Percentiles rank a stretch among this genome's conserved stretches.
Conservation (phyloP, 306 rosid species). For the Vigna mungo region DNA sequence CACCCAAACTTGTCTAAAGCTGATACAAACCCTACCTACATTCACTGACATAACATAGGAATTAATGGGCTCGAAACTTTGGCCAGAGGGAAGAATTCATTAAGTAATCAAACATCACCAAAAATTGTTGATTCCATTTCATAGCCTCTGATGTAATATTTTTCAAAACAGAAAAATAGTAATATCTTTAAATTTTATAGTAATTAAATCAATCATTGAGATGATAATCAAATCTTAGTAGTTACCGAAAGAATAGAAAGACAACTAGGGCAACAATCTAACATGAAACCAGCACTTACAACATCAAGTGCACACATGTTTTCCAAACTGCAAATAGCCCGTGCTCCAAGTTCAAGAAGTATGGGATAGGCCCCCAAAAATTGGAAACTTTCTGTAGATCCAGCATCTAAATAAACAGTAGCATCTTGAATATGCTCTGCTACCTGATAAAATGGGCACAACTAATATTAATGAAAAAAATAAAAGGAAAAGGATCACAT, state of each 20-base stretch:
- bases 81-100: constrained; percentile 5
- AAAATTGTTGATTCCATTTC: not conserved
- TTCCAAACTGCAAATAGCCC: constrained; percentile 79
- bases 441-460: constrained; percentile 49
- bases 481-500: constrained; percentile 20
- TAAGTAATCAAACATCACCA: constrained; percentile 20
- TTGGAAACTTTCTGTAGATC: constrained; percentile 84
- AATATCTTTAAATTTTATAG: constrained; percentile 5
- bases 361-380: constrained; percentile 72
- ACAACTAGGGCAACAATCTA: constrained; percentile 7
- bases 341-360: constrained; percentile 77
- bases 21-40: not conserved
- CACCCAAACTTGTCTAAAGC: not conserved
- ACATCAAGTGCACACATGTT: constrained; percentile 58
- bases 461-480: not conserved
- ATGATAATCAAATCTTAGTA: constrained; percentile 27
- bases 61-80: not conserved
- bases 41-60: constrained; percentile 4
- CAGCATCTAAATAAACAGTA: constrained; percentile 84
- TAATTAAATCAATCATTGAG: constrained; percentile 17
- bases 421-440: constrained; percentile 81
- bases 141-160: not conserved
- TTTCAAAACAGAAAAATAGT: constrained; percentile 11
- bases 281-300: constrained; percentile 54
- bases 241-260: constrained; percentile 12